phyloP scores from a whole-genome alignment of 495 filamentous ascomycete species.

The Aspergillus nanangensis region DNA sequence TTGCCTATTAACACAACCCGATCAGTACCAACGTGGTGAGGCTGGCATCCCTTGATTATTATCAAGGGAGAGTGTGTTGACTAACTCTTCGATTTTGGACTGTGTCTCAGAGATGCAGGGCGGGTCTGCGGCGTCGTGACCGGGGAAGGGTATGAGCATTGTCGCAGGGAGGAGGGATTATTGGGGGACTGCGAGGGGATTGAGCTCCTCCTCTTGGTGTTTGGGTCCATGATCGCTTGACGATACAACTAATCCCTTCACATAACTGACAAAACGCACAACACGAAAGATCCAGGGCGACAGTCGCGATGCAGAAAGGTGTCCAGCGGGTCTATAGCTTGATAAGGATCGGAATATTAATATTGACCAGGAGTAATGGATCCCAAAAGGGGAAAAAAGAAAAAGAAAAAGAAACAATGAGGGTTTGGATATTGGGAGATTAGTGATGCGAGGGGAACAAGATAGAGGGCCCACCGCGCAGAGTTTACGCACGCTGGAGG shows the following conservation, averaged over 20 bases:
- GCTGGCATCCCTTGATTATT: conserved; percentile 5
- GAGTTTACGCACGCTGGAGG: too few species aligned
- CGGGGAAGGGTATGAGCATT: conserved; percentile 25
- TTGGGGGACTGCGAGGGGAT: conserved; percentile 19
- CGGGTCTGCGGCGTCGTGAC: conserved; percentile 13
- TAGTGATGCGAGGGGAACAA: too few species aligned
- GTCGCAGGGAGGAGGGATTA: conserved; percentile 20
- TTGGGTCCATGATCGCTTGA: conserved; percentile 26
- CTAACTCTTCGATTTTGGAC: conserved; percentile 21
- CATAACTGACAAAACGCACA: conserved; percentile 28
- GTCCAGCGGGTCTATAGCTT: conserved; percentile 12
- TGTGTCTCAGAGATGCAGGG: conserved; percentile 16
- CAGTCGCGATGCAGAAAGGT: conserved; percentile 10
- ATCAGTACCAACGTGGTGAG: conserved; percentile 5
- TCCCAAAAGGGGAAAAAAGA: conserved; percentile 15
- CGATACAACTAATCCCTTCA: conserved; percentile 11
- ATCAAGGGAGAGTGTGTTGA: conserved; percentile 5
- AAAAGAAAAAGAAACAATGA: too few species aligned
- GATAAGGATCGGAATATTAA: conserved; percentile 5
- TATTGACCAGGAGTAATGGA: too few species aligned
- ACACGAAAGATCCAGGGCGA: conserved; percentile 16
- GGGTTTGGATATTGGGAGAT: too few species aligned
- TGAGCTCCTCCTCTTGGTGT: conserved; percentile 24
- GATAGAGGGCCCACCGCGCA: too few species aligned
- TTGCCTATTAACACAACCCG: conserved; percentile 9